Evolutionary conservation across 257 asterid genomes (phyloP), one percentile per base, ranked within the genome.

Genomic region (Primulina huaijiensis): DNA sequence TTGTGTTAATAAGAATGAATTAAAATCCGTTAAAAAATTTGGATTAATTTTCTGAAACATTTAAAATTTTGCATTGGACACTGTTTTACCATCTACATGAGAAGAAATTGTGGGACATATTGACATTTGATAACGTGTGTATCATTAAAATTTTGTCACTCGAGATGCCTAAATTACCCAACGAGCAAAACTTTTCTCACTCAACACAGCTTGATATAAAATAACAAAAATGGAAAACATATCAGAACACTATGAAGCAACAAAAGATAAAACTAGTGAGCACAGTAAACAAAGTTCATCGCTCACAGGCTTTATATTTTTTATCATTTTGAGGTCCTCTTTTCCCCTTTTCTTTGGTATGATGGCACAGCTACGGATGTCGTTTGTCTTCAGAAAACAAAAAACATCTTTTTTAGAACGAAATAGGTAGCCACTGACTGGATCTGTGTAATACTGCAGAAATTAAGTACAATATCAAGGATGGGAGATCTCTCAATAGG

Each of bases 381-480:
- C 88, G 4, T 86, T 86, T 59, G 86, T 82, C 63, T 77, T 66
- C 75, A 88, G 75, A 80, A 77, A 90, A 66, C 97, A 87, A 64
- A 77, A 55, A 60, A 70, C 96, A 79, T 88, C 97, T 65, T 30
- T 66, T 78, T 84, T 88, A 59, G 97, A 88, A 61, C 82, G 83
- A 57, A 90, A 87, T 35, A 66, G 71, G 60, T 85, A 88, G 63
- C 92, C 95, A 53, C 86, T 83, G 59, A 65, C 72, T 16, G 89
- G 89, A 73, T 90, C 97, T 2, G 74, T 76, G 79, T 83, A 90
- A 53, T 34, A 88, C 96, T 90, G 94, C 78, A 68, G 65, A 65
- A 60, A 72, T 65, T 20, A 29, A 65, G 53, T 55, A 46, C 20
- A 46, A 46, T 16, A 14, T 46, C 20, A 46, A 46, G 56, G 56